Evolutionary conservation across 1,284 basidiomycete species (phyloP).

Genomic region (Pseudozyma flocculosa): DNA sequence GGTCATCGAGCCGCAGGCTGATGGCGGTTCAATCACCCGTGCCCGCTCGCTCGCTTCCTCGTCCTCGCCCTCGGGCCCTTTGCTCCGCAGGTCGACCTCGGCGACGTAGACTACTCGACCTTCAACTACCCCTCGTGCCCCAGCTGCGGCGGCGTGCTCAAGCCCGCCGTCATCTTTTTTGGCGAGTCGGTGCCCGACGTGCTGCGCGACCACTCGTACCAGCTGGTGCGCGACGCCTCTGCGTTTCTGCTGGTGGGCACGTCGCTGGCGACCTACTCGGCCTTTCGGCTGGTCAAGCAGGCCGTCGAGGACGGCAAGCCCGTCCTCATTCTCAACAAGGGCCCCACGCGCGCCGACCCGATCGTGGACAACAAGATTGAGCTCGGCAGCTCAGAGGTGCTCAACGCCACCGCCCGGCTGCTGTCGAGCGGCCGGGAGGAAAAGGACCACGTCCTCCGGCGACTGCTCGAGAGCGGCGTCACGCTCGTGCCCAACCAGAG

Average conservation of each 20-base stretch:
- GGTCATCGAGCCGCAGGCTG: too few species aligned
- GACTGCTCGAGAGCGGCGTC: conserved; percentile 32
- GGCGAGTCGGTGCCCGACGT: conserved; percentile 52
- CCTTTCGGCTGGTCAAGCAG: conserved; percentile 51
- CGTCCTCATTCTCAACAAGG: conserved; percentile 52
- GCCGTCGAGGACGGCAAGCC: conserved; percentile 38
- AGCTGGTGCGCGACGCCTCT: conserved; percentile 32
- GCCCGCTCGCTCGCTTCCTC: too few species aligned
- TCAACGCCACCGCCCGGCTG: conserved; percentile 20
- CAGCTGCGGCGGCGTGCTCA: conserved; percentile 54
- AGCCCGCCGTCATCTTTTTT: conserved; percentile 56
- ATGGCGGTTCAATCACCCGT: too few species aligned
- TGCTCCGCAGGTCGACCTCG: conserved; percentile 40
- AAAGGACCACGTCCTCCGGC: conserved; percentile 33
- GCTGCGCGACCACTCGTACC: conserved; percentile 33
- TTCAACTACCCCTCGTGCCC: conserved; percentile 54
- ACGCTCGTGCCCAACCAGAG: conserved; percentile 17
- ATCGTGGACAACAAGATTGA: conserved; percentile 46
- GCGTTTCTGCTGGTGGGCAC: conserved; percentile 51
- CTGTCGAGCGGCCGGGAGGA: conserved; percentile 26
- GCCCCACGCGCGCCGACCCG: conserved; percentile 51
- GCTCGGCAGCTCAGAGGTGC: conserved; percentile 46
- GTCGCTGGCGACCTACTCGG: conserved; percentile 56
- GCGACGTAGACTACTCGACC: conserved; percentile 50
- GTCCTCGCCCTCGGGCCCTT: too few species aligned